Base-by-base conservation (phyloP, 2,329 filamentous ascomycete species). In the Botrytis tulipae region DNA sequence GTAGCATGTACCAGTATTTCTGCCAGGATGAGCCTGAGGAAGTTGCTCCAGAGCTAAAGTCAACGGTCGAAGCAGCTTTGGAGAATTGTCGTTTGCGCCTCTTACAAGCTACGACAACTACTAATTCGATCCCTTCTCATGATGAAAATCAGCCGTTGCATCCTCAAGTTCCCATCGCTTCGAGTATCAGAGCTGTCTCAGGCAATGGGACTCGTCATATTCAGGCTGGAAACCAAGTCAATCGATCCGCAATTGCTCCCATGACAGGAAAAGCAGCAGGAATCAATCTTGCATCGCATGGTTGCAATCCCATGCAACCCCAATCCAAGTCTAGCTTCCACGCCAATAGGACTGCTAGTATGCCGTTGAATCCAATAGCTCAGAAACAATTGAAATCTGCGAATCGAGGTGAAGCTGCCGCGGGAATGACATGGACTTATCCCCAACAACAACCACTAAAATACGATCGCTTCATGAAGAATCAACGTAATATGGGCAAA, bases 1-100 rank as follows among this genome's bases (percentile, higher is more conserved):
- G 61, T n/a, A 54, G 54, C 32, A 60, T 74, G 51, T 62, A 60
- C 59, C 18, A 37, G 5, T 25, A 70, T 60, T 70, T 74, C 18
- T 69, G 51, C 32, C 22, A 18, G 14, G 4, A 20, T 20, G 63
- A 73, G n/a, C 14, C 40, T 32, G 57, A 42, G 42, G 46, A 60
- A 18, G 29, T 37, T 57, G 20, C 66, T 57, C 48, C n/a, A 32
- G 9, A 42, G 40, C 16, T 42, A 12, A 42, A 22, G 32, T 18
- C n/a, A 25, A 32, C 14, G 5, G 35, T 68, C 10, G 40, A 35
- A 20, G 29, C 40, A 37, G n/a, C 66, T 57, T 40, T 68, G 48
- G 66, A 68, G 37, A 29, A 7, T 8, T 48, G 40, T 42, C 66
- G 66, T 29, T 57, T 57, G 35, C 48, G 48, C 54, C 54, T 68